Percentiles rank a stretch among this genome's conserved stretches.
Conservation (phyloP, 169 alveolate species). For the Cryptosporidium meleagridis region DNA sequence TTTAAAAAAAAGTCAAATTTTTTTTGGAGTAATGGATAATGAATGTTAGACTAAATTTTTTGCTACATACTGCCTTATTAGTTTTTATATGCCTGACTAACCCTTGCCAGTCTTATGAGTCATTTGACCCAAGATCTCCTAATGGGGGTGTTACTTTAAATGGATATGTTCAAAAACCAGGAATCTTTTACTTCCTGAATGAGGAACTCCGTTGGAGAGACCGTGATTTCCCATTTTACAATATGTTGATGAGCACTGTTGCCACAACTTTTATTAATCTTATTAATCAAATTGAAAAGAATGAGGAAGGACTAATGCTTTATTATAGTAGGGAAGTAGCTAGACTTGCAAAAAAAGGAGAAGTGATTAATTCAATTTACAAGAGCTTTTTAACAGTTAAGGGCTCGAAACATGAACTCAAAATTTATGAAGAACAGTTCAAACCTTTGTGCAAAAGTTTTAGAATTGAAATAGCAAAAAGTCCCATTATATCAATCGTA, state of each 20-base stretch:
- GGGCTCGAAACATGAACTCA: constrained; percentile 47
- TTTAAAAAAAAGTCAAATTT: background rate
- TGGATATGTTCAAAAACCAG: constrained; percentile 71
- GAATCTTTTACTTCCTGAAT: constrained; percentile 55
- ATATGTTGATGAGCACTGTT: constrained; percentile 42
- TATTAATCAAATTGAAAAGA: constrained; percentile 10
- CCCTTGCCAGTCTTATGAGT: background rate
- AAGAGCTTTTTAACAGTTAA: constrained; percentile 48
- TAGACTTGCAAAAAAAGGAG: constrained; percentile 41
- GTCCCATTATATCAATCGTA: constrained; percentile 63
- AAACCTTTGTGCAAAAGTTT: constrained; percentile 49
- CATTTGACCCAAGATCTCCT: constrained; percentile 47
- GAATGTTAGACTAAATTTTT: background rate
- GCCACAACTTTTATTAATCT: constrained; percentile 44
- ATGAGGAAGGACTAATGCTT: constrained; percentile 47
- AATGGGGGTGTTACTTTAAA: constrained; percentile 56
- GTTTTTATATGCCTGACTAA: background rate
- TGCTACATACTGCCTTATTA: background rate
- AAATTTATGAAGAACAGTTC: constrained; percentile 67
- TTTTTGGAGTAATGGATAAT: background rate
- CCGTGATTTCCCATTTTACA: constrained; percentile 62
- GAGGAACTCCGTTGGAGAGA: constrained; percentile 75
- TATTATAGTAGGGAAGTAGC: constrained; percentile 46
- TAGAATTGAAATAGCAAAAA: constrained; percentile 39
- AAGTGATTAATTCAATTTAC: constrained; percentile 47